Conservation (phyloP, 495 filamentous ascomycete genomes). For the Aspergillus egyptiacus region DNA sequence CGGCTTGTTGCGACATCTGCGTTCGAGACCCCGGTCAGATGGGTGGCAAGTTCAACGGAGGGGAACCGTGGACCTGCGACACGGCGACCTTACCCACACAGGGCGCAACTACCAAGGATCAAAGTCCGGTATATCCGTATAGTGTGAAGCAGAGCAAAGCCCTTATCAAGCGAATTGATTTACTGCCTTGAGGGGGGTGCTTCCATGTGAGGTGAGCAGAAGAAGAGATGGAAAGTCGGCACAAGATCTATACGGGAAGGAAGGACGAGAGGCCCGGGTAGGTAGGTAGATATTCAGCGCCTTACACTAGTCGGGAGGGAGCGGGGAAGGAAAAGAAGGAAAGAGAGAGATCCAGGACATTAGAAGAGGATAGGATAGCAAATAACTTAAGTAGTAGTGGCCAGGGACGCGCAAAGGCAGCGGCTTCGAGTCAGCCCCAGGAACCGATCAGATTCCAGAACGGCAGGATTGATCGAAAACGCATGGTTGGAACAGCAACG, state of each 20-base stretch:
- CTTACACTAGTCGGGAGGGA: neutral
- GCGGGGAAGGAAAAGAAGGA: neutral
- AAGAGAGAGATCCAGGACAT: neutral
- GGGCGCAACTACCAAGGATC: constrained; percentile 1
- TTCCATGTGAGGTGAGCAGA: too few relatives aligned
- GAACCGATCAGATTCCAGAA: constrained; percentile 3
- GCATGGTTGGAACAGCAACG: constrained; percentile 15
- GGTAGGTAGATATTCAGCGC: neutral
- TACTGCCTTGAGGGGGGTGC: too few relatives aligned
- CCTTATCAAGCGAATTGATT: neutral
- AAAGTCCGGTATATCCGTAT: too few relatives aligned
- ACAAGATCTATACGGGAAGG: neutral
- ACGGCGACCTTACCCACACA: constrained; percentile 6
- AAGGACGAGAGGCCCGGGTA: too few relatives aligned
- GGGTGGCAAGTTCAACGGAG: constrained; percentile 9
- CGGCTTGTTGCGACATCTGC: constrained; percentile 8
- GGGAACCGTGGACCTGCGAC: constrained; percentile 12
- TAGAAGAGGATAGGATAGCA: neutral
- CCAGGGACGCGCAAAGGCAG: neutral
- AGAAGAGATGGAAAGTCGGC: too few relatives aligned
- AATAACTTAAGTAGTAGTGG: constrained; percentile 1
- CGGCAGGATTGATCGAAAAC: constrained; percentile 17
- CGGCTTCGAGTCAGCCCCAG: neutral
- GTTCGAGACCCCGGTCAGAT: constrained; percentile 7
- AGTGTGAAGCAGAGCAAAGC: neutral